phyloP scores from a whole-genome alignment of 139 green algal species.

The Micractinium conductrix region DNA sequence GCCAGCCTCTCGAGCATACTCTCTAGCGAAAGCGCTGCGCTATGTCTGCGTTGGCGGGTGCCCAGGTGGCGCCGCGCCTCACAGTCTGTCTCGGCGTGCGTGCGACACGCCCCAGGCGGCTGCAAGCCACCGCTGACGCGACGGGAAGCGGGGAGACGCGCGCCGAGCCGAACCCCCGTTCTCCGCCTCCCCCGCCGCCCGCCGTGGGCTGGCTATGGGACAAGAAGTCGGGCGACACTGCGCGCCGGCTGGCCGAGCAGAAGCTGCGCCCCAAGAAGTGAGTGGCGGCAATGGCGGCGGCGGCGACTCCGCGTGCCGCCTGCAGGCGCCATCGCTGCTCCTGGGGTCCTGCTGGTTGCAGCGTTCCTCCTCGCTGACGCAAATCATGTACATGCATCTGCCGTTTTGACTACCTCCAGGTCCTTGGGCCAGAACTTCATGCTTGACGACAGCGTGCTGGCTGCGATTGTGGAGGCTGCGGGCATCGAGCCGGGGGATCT shows the following conservation, averaged over 20 bases:
- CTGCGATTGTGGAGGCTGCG: conserved; percentile 70
- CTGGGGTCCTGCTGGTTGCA: too few species aligned
- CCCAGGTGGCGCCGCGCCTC: too few species aligned
- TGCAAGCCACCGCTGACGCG: background rate
- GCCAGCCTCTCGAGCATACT: too few species aligned
- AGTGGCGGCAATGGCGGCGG: background rate
- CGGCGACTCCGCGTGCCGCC: background rate
- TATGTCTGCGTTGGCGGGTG: too few species aligned
- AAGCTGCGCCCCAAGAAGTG: conserved; percentile 45
- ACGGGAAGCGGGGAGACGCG: too few species aligned
- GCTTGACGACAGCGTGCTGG: conserved; percentile 79
- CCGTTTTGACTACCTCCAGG: conserved; percentile 29
- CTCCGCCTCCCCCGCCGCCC: background rate
- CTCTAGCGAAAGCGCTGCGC: too few species aligned
- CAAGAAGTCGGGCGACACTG: conserved; percentile 24
- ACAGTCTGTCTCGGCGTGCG: too few species aligned
- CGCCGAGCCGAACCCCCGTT: too few species aligned
- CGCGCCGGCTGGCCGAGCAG: conserved; percentile 17
- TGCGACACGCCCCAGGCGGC: background rate
- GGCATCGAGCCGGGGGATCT: conserved; percentile 69
- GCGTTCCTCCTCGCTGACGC: too few species aligned
- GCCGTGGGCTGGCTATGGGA: conserved; percentile 44
- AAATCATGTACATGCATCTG: too few species aligned
- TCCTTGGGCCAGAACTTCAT: conserved; percentile 94
- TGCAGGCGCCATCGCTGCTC: too few species aligned